These are phyloP conservation scores for Paramarasmius palmivorus DNA, from an alignment of 1,284 basidiomycete species.

Conservation along the genomic window DNA sequence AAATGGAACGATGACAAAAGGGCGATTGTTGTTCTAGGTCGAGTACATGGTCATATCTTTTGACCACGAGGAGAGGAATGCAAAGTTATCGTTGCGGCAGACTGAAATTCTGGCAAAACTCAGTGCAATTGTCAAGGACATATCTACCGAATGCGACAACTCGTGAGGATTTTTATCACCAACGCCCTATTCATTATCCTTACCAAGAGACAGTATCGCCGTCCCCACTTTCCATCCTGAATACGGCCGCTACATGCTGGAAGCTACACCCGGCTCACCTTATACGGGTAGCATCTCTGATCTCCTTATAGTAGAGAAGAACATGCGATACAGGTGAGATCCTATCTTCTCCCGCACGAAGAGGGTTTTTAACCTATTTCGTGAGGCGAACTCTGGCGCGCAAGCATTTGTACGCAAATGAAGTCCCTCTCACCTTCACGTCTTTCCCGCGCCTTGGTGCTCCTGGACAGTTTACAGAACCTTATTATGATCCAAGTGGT, in stretches of 20 bases:
- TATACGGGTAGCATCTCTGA: conserved; percentile 88
- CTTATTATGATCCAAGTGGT: conserved; percentile 71
- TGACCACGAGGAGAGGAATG: conserved; percentile 79
- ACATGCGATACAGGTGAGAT: conserved; percentile 87
- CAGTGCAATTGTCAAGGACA: conserved; percentile 65
- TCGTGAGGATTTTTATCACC: conserved; percentile 35
- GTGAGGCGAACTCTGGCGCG: conserved; percentile 82
- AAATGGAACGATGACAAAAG: background rate
- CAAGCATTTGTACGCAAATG: conserved; percentile 81
- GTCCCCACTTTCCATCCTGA: conserved; percentile 98
- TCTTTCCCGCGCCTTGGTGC: conserved; percentile 94
- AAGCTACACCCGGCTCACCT: conserved; percentile 94
- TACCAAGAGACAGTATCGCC: conserved; percentile 48
- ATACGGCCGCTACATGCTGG: conserved; percentile 98
- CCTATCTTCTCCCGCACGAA: conserved; percentile 7
- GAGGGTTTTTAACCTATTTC: conserved; percentile 9
- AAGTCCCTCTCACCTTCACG: conserved; percentile 92
- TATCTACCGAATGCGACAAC: conserved; percentile 60
- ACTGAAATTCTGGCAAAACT: conserved; percentile 91
- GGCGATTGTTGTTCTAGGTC: conserved; percentile 52
- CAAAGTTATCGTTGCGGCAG: conserved; percentile 89
- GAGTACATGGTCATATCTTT: conserved; percentile 96
- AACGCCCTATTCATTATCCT: background rate
- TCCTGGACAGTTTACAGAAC: conserved; percentile 90
- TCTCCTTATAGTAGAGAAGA: conserved; percentile 86